These are phyloP conservation scores for Trametes hirsuta DNA, from an alignment of 1,284 basidiomycete species.

Conservation along the genomic window DNA sequence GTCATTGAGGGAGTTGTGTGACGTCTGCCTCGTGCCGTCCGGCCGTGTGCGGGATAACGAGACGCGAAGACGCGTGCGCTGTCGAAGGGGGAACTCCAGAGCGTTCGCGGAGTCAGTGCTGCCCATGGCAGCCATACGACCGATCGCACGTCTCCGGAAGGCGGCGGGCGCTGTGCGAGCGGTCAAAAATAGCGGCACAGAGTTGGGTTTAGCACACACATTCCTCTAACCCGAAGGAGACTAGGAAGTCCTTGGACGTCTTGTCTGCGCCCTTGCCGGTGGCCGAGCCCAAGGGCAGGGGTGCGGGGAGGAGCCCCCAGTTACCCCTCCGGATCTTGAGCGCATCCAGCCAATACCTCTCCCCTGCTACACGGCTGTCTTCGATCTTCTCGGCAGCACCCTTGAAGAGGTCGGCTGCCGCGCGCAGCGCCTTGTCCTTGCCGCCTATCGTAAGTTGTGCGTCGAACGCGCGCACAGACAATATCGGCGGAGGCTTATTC, in stretches of 20 bases:
- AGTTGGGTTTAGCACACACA: conserved; percentile 44
- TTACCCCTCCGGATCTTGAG: conserved; percentile 72
- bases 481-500: conserved; percentile 61
- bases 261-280: conserved; percentile 75
- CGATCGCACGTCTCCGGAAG: conserved; percentile 68
- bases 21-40: conserved; percentile 37
- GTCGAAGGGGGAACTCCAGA: conserved; percentile 67
- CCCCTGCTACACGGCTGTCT: conserved; percentile 57
- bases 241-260: conserved; percentile 76
- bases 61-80: conserved; percentile 59
- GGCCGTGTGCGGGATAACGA: conserved; percentile 46
- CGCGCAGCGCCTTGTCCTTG: conserved; percentile 76
- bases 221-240: conserved; percentile 79
- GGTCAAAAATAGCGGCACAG: conserved; percentile 6
- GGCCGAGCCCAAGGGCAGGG: conserved; percentile 66
- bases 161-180: conserved; percentile 55
- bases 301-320: conserved; percentile 78
- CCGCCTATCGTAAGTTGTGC: conserved; percentile 72
- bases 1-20: conserved; percentile 42
- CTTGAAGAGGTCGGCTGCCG: conserved; percentile 71
- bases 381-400: conserved; percentile 71
- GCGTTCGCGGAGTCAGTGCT: conserved; percentile 36
- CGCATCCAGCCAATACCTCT: conserved; percentile 80
- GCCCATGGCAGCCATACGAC: conserved; percentile 59
- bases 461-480: conserved; percentile 75